Evolutionary conservation across 345 rosid genomes (phyloP), one percentile per base, ranked within the genome.

Genomic region (Sonneratia alba): DNA sequence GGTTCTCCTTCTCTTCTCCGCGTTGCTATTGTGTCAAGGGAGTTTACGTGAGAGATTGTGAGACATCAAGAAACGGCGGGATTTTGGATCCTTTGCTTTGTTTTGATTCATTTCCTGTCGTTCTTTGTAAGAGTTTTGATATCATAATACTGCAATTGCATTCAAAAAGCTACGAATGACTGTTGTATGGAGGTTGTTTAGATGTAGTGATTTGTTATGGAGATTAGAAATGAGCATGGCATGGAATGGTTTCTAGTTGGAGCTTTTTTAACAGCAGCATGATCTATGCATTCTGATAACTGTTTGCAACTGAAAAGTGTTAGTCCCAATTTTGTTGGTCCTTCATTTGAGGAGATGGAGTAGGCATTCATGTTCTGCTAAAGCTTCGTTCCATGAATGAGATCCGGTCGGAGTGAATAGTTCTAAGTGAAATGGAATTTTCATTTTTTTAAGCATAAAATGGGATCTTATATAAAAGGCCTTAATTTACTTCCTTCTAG

Each of bases 1-100:
- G 97, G 98, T 93, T 68, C 32, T 27, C 32, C 32, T 55, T 3
- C 38, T 21, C 37, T 36, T 14, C 51, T 0, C 22, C 11, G 47
- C 8, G 2, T 70, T 55, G 45, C 45, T 37, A 43, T 47, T 34
- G 6, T 61, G 0, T 2, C 14, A 10, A 61, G 36, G 36, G 24
- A 61, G 22, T 10, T 61, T 61, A 12, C 22, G 6, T 14, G 7
- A 0, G 13, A 27, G 12, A 1, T 61, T 16, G 15, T 27, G 36
- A 7, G 66, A 62, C 66, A 34, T 34, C 34, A n/a, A 57, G 13
- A n/a, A 57, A 57, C n/a, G 32, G 63, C 34, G 2, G n/a, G 27
- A 62, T 1, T 11, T 3, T 12, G 38, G 32, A 11, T 34, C 19
- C 6, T 42, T 42, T 42, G 10, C 45, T 9, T 42, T 9, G 45